A percentile compares a stretch with the other conserved stretches of the same genome.
These are phyloP conservation scores for Brassica rapa DNA, from an alignment of 345 rosid species.

Conservation along the genomic window DNA sequence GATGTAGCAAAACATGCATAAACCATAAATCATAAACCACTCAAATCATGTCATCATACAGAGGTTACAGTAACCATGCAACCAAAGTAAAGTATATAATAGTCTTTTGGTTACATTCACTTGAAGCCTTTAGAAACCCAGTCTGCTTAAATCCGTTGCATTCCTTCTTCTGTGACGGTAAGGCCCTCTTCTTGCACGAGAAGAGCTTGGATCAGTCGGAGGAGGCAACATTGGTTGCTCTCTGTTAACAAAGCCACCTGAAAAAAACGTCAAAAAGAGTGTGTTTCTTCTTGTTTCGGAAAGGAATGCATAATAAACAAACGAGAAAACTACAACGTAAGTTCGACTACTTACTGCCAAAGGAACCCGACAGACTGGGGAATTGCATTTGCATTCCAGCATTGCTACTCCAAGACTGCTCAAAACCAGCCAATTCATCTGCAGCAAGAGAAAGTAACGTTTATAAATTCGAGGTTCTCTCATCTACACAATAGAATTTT, in stretches of 20 bases:
- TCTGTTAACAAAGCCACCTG: constrained; percentile 34
- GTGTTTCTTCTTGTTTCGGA: background rate
- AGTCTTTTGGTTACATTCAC: constrained; percentile 20
- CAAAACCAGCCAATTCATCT: constrained; percentile 73
- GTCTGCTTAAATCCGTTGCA: constrained; percentile 29
- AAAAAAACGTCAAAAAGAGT: background rate
- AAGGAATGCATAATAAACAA: background rate
- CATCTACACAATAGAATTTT: background rate
- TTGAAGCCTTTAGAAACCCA: constrained; percentile 5
- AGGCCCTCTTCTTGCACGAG: background rate
- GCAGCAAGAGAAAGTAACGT: background rate
- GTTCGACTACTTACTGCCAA: constrained; percentile 33
- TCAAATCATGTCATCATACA: constrained; percentile 20
- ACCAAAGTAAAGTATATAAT: background rate
- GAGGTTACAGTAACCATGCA: constrained; percentile 20
- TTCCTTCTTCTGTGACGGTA: constrained; percentile 12
- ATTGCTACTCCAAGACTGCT: constrained; percentile 71
- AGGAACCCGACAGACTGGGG: constrained; percentile 65
- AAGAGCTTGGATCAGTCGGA: constrained; percentile 24
- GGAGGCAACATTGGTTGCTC: constrained; percentile 30
- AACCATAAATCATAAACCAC: background rate
- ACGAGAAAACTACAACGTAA: background rate
- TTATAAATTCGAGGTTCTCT: background rate
- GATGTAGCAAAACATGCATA: constrained; percentile 13
- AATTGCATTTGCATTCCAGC: constrained; percentile 57